Base-by-base conservation (phyloP, 805 yeast genomes). In the Teunomyces funiuensis region DNA sequence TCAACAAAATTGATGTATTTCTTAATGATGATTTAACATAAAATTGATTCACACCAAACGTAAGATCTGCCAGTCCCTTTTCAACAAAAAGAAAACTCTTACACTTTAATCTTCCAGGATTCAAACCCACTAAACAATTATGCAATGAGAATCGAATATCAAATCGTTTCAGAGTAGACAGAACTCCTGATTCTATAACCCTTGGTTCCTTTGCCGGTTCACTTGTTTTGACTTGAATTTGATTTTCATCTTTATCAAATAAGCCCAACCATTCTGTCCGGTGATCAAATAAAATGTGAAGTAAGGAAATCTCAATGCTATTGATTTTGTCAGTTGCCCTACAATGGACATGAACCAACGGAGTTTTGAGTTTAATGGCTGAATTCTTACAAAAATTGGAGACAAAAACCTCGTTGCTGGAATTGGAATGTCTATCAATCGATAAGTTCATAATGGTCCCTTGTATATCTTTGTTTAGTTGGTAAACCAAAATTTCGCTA, bases 101-200 rank as follows among this genome's bases (percentile, higher is more conserved):
- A n/a, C 84, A 71, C 0, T 53, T 50, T 13, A 88, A 55, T 40
- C 82, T 61, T 6, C 79, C 77, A 0, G 97, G 95, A 19, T 69
- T 74, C 18, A 88, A 54, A 0, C 85, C 85, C 25, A 88, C 45
- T 0, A 78, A 68, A 43, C 83, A 76, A 44, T 85, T 85, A 9
- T 73, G 55, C 17, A 79, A 54, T 1, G 62, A 53, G 20, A 73
- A 43, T 28, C 66, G 52, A 16, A 66, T 40, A 30, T 68, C 72
- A 8, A 56, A 45, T 17, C 49, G 45, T 22, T 37, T 41, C 14
- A 20, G 27, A 3, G 37, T 10, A 6, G 39, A 8, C 11, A 19
- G 7, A 16, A 9, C 9, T 28, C 22, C n/a, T n/a, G 37, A 11
- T 8, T 28, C 17, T 8, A 9, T 22, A 4, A 4, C 25, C n/a